Conservation (phyloP, 2,329 filamentous ascomycete genomes). For the Trichoderma lentiforme region DNA sequence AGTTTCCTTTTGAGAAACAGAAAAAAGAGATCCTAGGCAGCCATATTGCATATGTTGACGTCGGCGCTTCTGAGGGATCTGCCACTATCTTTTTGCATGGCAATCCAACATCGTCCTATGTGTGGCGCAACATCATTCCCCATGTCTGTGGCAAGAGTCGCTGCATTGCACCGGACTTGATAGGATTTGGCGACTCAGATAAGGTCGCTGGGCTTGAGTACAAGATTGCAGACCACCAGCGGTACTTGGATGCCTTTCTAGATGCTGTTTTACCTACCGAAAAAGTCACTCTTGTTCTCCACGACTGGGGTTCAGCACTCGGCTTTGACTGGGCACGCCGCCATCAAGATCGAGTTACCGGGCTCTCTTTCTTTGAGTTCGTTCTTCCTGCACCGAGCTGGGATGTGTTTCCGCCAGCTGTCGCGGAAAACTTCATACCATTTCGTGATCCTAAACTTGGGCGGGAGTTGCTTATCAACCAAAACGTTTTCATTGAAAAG, state of each 20-base stretch:
- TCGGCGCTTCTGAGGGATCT: background rate
- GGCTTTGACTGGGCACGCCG: background rate
- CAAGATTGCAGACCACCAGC: background rate
- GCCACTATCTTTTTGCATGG: background rate
- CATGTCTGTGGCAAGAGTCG: background rate
- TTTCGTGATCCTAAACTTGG: background rate
- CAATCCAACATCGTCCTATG: background rate
- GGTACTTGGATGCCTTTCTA: background rate
- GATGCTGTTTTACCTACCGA: background rate
- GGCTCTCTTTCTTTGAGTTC: background rate
- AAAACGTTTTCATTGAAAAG: background rate
- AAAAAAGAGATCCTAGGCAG: background rate
- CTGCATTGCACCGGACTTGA: background rate
- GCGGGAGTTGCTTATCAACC: background rate
- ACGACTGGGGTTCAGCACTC: background rate
- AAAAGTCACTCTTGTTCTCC: background rate
- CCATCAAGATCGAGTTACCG: background rate
- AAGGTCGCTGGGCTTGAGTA: background rate
- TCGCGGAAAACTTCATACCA: background rate
- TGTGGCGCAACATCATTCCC: background rate
- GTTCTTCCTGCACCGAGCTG: background rate
- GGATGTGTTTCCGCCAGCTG: background rate
- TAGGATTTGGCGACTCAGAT: background rate
- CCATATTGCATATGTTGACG: background rate
- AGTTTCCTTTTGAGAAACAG: background rate